Percentiles rank a stretch among this genome's conserved stretches.
Conservation (phyloP, 257 asterid species). For the Solanum rostratum region DNA sequence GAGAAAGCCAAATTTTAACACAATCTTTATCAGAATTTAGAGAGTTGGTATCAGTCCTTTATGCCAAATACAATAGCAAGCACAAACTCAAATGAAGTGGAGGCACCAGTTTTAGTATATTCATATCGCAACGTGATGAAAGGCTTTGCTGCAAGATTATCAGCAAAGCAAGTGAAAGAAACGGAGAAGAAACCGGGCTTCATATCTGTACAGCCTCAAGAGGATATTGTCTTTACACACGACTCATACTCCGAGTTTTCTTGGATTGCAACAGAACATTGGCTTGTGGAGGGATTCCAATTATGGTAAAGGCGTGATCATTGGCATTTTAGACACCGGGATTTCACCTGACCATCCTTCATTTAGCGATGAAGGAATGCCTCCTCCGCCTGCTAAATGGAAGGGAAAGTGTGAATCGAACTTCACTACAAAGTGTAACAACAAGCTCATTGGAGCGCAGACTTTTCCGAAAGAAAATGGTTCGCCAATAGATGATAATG, state of each 20-base stretch:
- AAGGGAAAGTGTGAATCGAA: neutral
- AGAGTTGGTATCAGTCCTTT: slow-evolving; percentile 25
- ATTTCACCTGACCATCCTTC: neutral
- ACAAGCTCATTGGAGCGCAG: neutral
- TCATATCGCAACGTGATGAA: slow-evolving; percentile 24
- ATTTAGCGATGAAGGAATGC: neutral
- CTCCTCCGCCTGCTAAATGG: neutral
- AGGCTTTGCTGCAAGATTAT: slow-evolving; percentile 40
- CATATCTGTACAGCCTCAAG: slow-evolving; percentile 21
- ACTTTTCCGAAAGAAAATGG: slow-evolving; percentile 11
- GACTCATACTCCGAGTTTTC: slow-evolving; percentile 19
- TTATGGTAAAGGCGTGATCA: neutral
- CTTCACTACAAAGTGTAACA: neutral
- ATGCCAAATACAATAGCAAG: slow-evolving; percentile 4
- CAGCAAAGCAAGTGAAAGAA: slow-evolving; percentile 5
- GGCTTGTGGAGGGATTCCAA: neutral
- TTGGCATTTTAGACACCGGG: neutral
- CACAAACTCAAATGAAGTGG: neutral
- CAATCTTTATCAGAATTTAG: neutral
- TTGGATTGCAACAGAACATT: neutral
- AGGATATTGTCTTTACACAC: slow-evolving; percentile 20
- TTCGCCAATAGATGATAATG: slow-evolving; percentile 17
- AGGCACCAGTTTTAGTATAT: neutral
- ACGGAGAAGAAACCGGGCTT: neutral
- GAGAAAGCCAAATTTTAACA: neutral